Evolutionary conservation across 768 basidiomycete species (phyloP).

Genomic region (Phaeotremella fagi): DNA sequence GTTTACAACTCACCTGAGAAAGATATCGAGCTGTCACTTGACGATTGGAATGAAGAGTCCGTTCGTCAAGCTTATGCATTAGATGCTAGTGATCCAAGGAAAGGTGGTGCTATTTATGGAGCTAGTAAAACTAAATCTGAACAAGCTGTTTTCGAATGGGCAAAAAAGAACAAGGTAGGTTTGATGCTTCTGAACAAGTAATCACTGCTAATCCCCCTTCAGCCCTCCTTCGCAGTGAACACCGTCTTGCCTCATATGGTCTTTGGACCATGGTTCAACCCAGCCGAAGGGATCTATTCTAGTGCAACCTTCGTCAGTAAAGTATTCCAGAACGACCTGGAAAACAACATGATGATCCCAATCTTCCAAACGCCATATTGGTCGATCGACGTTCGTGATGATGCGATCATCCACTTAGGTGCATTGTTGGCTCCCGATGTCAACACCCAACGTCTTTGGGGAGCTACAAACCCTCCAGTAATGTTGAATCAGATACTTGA

Average conservation of each 20-base stretch:
- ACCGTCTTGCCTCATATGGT: constrained; percentile 3
- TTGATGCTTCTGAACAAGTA: too few species aligned
- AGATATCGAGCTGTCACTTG: neutral
- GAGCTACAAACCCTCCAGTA: constrained; percentile 1
- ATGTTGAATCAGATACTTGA: constrained; percentile 8
- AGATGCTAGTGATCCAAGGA: neutral
- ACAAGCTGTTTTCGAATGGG: constrained; percentile 22
- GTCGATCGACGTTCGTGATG: constrained; percentile 8
- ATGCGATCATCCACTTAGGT: constrained; percentile 8
- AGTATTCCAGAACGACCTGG: constrained; percentile 5
- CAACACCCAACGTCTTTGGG: neutral
- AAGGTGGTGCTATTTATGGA: neutral
- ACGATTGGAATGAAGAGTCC: neutral
- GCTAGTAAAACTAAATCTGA: constrained; percentile 20
- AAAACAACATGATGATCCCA: neutral
- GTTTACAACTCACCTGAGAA: neutral
- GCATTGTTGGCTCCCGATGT: constrained; percentile 6
- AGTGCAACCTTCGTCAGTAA: neutral
- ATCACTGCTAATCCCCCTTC: too few species aligned
- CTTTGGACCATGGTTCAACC: constrained; percentile 1
- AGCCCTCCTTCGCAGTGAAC: constrained; percentile 6
- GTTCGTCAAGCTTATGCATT: neutral
- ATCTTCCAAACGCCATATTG: neutral
- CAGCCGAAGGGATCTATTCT: constrained; percentile 1
- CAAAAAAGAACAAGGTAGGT: constrained; percentile 13